phyloP scores from a whole-genome alignment of 257 asterid genomes.

The Paraleonurus japonicus region DNA sequence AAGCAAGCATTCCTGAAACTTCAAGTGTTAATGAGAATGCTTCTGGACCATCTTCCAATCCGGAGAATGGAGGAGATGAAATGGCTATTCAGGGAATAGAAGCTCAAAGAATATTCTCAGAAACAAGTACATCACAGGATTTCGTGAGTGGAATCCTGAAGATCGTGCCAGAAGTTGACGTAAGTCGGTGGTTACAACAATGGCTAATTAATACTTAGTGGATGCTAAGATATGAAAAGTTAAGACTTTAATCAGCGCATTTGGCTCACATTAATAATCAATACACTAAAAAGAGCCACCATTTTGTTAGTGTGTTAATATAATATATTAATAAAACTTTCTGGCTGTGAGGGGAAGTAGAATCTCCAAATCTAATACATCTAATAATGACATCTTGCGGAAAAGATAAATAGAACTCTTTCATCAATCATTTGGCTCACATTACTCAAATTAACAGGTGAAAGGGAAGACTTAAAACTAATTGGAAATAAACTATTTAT shows the following conservation, averaged over 20 bases:
- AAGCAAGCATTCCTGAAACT: slow-evolving; percentile 54
- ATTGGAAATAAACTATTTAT: background rate
- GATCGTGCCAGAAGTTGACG: slow-evolving; percentile 85
- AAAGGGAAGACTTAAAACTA: background rate
- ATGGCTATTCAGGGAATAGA: slow-evolving; percentile 41
- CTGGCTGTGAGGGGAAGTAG: background rate
- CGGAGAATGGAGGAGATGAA: slow-evolving; percentile 50
- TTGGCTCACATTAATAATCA: background rate
- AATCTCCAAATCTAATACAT: background rate
- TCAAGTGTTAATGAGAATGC: slow-evolving; percentile 44
- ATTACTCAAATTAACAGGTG: background rate
- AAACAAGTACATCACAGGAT: slow-evolving; percentile 67
- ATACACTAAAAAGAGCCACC: background rate
- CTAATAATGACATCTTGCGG: background rate
- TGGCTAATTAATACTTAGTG: background rate
- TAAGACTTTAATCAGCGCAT: background rate
- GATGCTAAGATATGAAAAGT: slow-evolving; percentile 2
- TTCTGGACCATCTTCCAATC: slow-evolving; percentile 35
- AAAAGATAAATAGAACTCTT: background rate
- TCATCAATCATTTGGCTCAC: too few relatives aligned
- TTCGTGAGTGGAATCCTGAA: slow-evolving; percentile 75
- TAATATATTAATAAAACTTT: background rate
- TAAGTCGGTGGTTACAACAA: slow-evolving; percentile 43
- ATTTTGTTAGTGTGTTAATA: background rate
- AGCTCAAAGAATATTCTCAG: slow-evolving; percentile 51